Evolutionary conservation across 2,329 filamentous ascomycete genomes (phyloP).

Genomic region (Emmonsiellopsis sp.): DNA sequence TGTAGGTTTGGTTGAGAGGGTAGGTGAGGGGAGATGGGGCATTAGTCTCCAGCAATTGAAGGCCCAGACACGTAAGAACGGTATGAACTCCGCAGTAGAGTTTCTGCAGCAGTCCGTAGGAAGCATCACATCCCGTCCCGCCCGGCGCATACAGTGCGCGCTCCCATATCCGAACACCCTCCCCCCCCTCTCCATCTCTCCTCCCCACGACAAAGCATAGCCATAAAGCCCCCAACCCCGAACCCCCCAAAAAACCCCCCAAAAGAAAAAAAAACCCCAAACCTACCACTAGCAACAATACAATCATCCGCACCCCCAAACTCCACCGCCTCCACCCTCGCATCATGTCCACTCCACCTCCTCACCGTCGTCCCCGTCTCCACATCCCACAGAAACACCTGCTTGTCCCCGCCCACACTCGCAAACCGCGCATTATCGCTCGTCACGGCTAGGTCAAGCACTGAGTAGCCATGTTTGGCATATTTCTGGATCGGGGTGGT

Average conservation of each 20-base stretch:
- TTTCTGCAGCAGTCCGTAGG: no score
- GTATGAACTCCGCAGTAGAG: no score
- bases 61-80: no score
- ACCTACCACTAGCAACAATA: slow-evolving; percentile 57
- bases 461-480: slow-evolving; percentile 80
- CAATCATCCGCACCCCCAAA: slow-evolving; percentile 69
- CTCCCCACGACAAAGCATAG: no score
- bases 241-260: not conserved
- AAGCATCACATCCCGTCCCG: no score
- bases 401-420: slow-evolving; percentile 80
- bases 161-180: not conserved
- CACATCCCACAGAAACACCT: slow-evolving; percentile 93
- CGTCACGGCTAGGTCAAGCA: slow-evolving; percentile 67
- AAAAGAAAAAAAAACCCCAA: not conserved
- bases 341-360: slow-evolving; percentile 62
- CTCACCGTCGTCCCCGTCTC: slow-evolving; percentile 65
- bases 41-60: not conserved
- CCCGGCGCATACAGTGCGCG: no score
- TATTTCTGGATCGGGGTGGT: slow-evolving; percentile 71
- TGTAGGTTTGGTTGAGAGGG: not conserved
- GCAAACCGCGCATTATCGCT: slow-evolving; percentile 75
- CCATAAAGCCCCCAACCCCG: not conserved
- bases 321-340: slow-evolving; percentile 65
- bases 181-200: not conserved
- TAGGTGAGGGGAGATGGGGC: not conserved